These are phyloP conservation scores for Aspergillus panamensis DNA, from an alignment of 495 filamentous ascomycete species.

Conservation along the genomic window DNA sequence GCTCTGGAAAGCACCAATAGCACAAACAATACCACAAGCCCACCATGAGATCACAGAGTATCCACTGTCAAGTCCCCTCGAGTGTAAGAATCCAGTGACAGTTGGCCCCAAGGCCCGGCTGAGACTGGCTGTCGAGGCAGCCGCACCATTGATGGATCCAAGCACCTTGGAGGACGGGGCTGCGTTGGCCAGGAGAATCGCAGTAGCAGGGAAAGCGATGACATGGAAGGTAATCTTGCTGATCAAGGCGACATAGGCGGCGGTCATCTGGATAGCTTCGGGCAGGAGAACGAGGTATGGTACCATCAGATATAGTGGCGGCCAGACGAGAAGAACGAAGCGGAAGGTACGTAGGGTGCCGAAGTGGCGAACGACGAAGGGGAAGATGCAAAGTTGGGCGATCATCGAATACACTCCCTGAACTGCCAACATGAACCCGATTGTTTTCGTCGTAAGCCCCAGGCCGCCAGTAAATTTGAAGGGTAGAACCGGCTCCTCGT, in stretches of 20 bases:
- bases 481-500: slow-evolving; percentile 57
- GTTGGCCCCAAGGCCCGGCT: slow-evolving; percentile 84
- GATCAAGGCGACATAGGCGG: slow-evolving; percentile 69
- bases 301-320: slow-evolving; percentile 80
- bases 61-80: slow-evolving; percentile 71
- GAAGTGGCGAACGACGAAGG: slow-evolving; percentile 64
- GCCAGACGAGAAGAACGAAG: slow-evolving; percentile 74
- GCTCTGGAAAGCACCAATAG: slow-evolving; percentile 62
- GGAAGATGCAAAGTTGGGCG: slow-evolving; percentile 78
- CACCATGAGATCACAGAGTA: slow-evolving; percentile 91
- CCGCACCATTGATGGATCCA: slow-evolving; percentile 89
- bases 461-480: slow-evolving; percentile 90
- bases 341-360: slow-evolving; percentile 77
- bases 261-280: slow-evolving; percentile 60
- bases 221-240: slow-evolving; percentile 87
- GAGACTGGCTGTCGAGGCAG: slow-evolving; percentile 83
- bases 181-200: slow-evolving; percentile 80
- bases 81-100: slow-evolving; percentile 79
- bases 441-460: slow-evolving; percentile 71
- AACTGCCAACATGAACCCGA: slow-evolving; percentile 81
- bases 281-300: slow-evolving; percentile 89
- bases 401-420: slow-evolving; percentile 90
- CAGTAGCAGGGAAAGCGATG: slow-evolving; percentile 80
- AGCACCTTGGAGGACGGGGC: slow-evolving; percentile 75
- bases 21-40: slow-evolving; percentile 71